Evolutionary conservation across 495 filamentous ascomycete genomes (phyloP).

Genomic region (Penicillium cataractarum): DNA sequence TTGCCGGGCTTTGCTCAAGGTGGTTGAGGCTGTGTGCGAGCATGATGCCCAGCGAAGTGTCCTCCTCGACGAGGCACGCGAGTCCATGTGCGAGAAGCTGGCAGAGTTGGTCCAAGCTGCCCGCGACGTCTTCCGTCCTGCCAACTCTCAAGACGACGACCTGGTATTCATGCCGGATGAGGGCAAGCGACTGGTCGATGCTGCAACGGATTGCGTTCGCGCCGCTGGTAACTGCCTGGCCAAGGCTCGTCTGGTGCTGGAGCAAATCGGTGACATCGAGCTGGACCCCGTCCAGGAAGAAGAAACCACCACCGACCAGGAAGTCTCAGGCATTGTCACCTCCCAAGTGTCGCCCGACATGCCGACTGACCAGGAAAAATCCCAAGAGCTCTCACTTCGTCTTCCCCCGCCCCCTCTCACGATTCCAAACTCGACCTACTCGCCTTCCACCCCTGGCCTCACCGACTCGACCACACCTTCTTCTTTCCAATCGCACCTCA

Average conservation of each 20-base stretch:
- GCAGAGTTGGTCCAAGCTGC: slow-evolving; percentile 78
- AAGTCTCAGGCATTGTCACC: slow-evolving; percentile 16
- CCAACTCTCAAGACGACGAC: slow-evolving; percentile 65
- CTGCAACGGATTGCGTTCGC: slow-evolving; percentile 88
- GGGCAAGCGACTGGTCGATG: slow-evolving; percentile 72
- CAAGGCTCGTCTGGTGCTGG: slow-evolving; percentile 82
- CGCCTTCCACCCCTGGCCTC: slow-evolving; percentile 43
- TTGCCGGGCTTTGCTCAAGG: slow-evolving; percentile 72
- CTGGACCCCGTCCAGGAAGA: slow-evolving; percentile 64
- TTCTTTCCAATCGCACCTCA: slow-evolving; percentile 42
- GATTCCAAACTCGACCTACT: slow-evolving; percentile 42
- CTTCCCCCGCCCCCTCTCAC: slow-evolving; percentile 47
- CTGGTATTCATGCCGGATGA: slow-evolving; percentile 78
- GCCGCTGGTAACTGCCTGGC: slow-evolving; percentile 88
- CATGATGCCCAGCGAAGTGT: slow-evolving; percentile 69
- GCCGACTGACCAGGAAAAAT: slow-evolving; percentile 18
- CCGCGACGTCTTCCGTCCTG: slow-evolving; percentile 70
- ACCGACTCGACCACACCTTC: slow-evolving; percentile 48
- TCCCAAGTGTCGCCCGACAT: slow-evolving; percentile 23
- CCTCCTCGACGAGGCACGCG: slow-evolving; percentile 67
- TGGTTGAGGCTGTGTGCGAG: slow-evolving; percentile 83
- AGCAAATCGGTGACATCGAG: slow-evolving; percentile 93
- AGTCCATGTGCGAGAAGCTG: slow-evolving; percentile 79
- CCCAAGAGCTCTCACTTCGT: slow-evolving; percentile 37
- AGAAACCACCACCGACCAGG: slow-evolving; percentile 31